These are phyloP conservation scores for Russula vinacea DNA, from an alignment of 768 basidiomycete genomes.

Conservation along the genomic window DNA sequence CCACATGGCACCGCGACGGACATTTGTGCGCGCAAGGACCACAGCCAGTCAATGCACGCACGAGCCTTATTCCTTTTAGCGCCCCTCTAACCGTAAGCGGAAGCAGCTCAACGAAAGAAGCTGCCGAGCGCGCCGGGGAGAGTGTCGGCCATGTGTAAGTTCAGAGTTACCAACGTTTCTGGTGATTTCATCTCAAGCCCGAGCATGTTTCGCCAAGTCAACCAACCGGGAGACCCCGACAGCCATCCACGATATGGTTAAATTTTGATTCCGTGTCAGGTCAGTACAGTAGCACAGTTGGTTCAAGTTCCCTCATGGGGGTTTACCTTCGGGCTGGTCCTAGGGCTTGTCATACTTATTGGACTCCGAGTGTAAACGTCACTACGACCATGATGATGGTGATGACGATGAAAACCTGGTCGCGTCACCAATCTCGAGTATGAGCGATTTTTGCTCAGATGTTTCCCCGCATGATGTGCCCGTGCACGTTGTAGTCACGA, in stretches of 20 bases:
- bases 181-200: not conserved
- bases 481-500: conserved; percentile 1
- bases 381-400: not conserved
- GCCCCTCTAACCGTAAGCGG: not conserved
- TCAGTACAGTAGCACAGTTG: not conserved
- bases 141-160: not conserved
- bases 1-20: not conserved
- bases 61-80: not conserved
- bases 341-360: not conserved
- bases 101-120: not conserved
- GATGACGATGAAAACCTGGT: not conserved
- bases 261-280: not conserved
- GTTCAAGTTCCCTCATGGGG: not conserved
- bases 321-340: too few species aligned
- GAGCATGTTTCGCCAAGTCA: not conserved
- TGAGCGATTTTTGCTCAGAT: not conserved
- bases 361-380: conserved; percentile 4
- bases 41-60: not conserved
- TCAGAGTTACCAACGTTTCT: not conserved
- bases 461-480: not conserved
- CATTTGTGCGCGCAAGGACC: not conserved
- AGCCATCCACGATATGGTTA: not conserved
- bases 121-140: not conserved
- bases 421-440: not conserved
- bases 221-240: not conserved